These are phyloP conservation scores for Orbilia blumenaviensis DNA, from an alignment of 2,329 filamentous ascomycete genomes.

Conservation along the genomic window DNA sequence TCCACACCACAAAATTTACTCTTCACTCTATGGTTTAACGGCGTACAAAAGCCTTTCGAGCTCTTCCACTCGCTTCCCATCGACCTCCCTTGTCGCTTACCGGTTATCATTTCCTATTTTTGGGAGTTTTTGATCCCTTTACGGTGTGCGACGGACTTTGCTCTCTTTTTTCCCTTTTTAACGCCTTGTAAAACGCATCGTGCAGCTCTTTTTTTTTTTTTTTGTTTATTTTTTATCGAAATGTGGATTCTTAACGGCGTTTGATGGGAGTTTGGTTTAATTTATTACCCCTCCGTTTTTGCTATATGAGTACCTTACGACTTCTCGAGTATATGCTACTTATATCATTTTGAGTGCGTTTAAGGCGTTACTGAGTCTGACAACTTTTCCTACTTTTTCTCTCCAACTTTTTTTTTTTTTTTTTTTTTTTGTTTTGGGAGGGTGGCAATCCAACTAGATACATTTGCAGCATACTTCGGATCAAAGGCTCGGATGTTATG, in stretches of 20 bases:
- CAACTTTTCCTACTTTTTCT: not conserved
- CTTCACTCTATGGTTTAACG: conserved; percentile 27
- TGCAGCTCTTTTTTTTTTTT: conserved; percentile 19
- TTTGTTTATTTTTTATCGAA: not conserved
- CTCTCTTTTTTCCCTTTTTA: conserved; percentile 12
- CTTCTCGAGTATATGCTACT: conserved; percentile 13
- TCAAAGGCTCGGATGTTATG: conserved; percentile 12
- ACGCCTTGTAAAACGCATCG: conserved; percentile 49
- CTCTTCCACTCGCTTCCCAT: conserved; percentile 21
- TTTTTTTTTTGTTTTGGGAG: conserved; percentile 11
- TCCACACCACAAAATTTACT: conserved; percentile 9
- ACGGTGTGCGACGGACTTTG: conserved; percentile 44
- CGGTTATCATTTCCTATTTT: conserved; percentile 33
- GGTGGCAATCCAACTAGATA: conserved; percentile 7
- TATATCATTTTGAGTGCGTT: conserved; percentile 52
- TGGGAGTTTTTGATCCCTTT: conserved; percentile 30
- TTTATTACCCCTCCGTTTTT: conserved; percentile 23
- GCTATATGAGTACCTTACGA: conserved; percentile 6
- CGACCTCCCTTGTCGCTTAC: conserved; percentile 14
- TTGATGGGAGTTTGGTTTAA: conserved; percentile 39
- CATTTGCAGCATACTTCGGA: conserved; percentile 27
- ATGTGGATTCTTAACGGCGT: conserved; percentile 20
- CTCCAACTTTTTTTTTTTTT: not conserved
- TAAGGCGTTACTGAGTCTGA: conserved; percentile 39
- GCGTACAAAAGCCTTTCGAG: conserved; percentile 43